Evolutionary conservation across 2,329 filamentous ascomycete genomes (phyloP).

Genomic region (Pseudopyricularia cyperi): DNA sequence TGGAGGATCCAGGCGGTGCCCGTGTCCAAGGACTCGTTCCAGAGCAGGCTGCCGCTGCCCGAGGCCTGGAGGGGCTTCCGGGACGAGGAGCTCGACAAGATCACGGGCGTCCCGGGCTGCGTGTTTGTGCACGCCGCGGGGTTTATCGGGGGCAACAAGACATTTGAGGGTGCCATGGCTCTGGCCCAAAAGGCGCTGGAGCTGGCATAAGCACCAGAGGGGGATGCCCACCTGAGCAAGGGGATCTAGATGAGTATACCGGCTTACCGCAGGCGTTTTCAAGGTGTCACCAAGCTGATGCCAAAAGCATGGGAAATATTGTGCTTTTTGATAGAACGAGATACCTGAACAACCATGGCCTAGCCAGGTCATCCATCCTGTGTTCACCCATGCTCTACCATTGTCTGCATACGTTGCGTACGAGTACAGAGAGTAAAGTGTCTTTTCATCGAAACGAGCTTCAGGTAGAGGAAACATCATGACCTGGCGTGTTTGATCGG

Average conservation of each 20-base stretch:
- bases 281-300: neutral
- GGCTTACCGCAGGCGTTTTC: neutral
- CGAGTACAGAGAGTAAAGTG: too few relatives aligned
- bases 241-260: too few relatives aligned
- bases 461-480: too few relatives aligned
- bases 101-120: constrained; percentile 56
- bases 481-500: too few relatives aligned
- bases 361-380: too few relatives aligned
- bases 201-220: neutral
- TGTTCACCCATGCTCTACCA: too few relatives aligned
- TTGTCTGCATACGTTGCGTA: too few relatives aligned
- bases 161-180: constrained; percentile 70
- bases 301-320: neutral
- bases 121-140: constrained; percentile 91
- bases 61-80: constrained; percentile 86
- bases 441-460: too few relatives aligned
- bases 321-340: neutral
- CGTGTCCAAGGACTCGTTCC: constrained; percentile 70
- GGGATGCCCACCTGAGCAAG: too few relatives aligned
- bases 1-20: constrained; percentile 95
- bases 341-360: neutral
- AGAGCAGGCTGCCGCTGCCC: constrained; percentile 82
- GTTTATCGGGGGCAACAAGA: constrained; percentile 93
- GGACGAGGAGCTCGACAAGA: constrained; percentile 68
- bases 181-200: constrained; percentile 71